phyloP scores from a whole-genome alignment of 2,329 filamentous ascomycete genomes.

The Penicillium aurantiogriseum region DNA sequence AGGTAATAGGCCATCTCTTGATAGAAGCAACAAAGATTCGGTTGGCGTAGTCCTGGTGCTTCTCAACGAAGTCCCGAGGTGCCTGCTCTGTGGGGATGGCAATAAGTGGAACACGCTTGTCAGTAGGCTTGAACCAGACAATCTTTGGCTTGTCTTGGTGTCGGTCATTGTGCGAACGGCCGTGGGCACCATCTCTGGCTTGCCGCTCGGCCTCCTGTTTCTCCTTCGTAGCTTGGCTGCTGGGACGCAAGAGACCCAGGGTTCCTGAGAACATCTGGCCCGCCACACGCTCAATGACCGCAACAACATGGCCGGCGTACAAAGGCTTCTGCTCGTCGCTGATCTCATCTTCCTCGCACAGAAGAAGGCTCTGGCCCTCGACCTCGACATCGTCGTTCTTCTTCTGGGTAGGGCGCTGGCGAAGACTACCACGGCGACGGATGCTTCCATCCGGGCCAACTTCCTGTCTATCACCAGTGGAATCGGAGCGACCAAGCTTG shows the following conservation, averaged over 20 bases:
- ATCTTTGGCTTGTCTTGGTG: constrained; percentile 98
- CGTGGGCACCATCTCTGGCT: constrained; percentile 76
- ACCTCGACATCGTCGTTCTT: constrained; percentile 99
- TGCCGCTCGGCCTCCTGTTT: constrained; percentile 97
- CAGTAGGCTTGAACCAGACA: constrained; percentile 99
- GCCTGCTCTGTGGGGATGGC: constrained; percentile 98
- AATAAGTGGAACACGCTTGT: constrained; percentile 97
- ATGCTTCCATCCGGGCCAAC: constrained; percentile 75
- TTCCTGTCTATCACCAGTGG: constrained; percentile 62
- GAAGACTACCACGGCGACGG: constrained; percentile 87
- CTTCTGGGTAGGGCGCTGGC: constrained; percentile 96
- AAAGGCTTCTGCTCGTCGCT: constrained; percentile 97
- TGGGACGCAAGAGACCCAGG: constrained; percentile 87
- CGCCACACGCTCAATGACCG: constrained; percentile 92
- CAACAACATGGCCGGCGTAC: constrained; percentile 95
- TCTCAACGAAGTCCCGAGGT: constrained; percentile 95
- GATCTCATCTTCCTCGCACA: constrained; percentile 98
- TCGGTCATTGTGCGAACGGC: constrained; percentile 73
- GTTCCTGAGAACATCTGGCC: constrained; percentile 99
- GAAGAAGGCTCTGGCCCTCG: constrained; percentile 90
- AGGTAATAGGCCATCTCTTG: constrained; percentile 99
- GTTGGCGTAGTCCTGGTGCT: constrained; percentile 95
- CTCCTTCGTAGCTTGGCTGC: constrained; percentile 98
- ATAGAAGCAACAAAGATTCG: constrained; percentile 98
- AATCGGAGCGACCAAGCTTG: constrained; percentile 58